Evolutionary conservation across 768 basidiomycete species (phyloP).

Genomic region (Dioszegia crocea): DNA sequence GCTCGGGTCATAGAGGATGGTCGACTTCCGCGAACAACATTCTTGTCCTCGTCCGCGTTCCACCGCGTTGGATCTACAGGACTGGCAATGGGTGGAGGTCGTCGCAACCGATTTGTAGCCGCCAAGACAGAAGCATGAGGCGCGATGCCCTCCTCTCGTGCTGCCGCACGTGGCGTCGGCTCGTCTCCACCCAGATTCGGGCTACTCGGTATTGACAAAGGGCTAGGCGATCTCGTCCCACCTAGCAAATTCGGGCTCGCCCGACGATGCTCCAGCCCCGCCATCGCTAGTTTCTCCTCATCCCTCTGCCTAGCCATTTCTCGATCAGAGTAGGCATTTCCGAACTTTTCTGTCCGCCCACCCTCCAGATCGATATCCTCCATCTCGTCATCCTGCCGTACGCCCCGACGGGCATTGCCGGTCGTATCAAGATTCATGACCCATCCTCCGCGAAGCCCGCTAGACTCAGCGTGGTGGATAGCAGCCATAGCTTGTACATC

Average conservation of each 20-base stretch:
- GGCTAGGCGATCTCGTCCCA: slow-evolving; percentile 6
- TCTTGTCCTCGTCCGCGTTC: slow-evolving; percentile 21
- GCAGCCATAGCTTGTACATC: slow-evolving; percentile 50
- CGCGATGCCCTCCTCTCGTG: slow-evolving; percentile 1
- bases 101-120: slow-evolving; percentile 21
- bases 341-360: slow-evolving; percentile 41
- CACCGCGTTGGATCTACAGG: slow-evolving; percentile 10
- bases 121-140: slow-evolving; percentile 26
- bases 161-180: slow-evolving; percentile 2
- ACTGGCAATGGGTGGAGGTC: slow-evolving; percentile 26
- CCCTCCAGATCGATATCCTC: slow-evolving; percentile 51
- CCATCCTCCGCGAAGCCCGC: slow-evolving; percentile 49
- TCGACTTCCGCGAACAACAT: slow-evolving; percentile 13
- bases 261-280: slow-evolving; percentile 33
- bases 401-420: slow-evolving; percentile 15
- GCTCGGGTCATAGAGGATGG: neutral
- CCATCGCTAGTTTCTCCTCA: slow-evolving; percentile 30
- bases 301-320: slow-evolving; percentile 29
- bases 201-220: neutral
- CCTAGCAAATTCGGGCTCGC: slow-evolving; percentile 7
- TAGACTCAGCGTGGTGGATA: slow-evolving; percentile 45
- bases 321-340: slow-evolving; percentile 14
- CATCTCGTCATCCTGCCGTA: slow-evolving; percentile 34
- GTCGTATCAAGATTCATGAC: slow-evolving; percentile 46
- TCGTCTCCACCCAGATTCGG: neutral